These are phyloP conservation scores for Musa itinerans DNA, from an alignment of 176 grass and related monocot genomes.

Conservation along the genomic window DNA sequence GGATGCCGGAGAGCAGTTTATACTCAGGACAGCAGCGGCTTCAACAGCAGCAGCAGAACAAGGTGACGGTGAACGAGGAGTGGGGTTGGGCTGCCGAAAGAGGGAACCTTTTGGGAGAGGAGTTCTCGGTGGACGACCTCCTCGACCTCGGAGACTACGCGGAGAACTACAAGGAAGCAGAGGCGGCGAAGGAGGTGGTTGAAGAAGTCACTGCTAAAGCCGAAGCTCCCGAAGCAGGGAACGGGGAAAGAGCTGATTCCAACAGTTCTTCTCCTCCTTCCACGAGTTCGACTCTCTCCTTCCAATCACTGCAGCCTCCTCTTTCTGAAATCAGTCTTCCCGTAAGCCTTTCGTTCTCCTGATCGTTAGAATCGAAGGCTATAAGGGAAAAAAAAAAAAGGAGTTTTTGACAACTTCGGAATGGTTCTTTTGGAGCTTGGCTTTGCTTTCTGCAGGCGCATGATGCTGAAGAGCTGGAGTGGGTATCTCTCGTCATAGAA, in stretches of 20 bases:
- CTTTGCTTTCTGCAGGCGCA: slow-evolving; percentile 40
- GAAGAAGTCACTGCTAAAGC: slow-evolving; percentile 11
- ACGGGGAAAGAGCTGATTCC: background rate
- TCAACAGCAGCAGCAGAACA: slow-evolving; percentile 24
- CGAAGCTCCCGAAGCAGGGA: background rate
- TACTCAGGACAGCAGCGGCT: too few relatives aligned
- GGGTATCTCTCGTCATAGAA: slow-evolving; percentile 90
- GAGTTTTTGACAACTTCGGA: background rate
- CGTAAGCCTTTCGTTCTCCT: slow-evolving; percentile 22
- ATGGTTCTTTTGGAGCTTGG: slow-evolving; percentile 10
- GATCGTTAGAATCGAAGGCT: background rate
- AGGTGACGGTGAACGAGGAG: slow-evolving; percentile 8
- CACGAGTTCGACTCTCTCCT: slow-evolving; percentile 28
- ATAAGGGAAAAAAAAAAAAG: background rate
- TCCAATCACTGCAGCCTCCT: slow-evolving; percentile 12
- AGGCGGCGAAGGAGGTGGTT: slow-evolving; percentile 5
- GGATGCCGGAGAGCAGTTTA: background rate
- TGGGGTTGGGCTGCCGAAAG: slow-evolving; percentile 23
- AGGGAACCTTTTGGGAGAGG: slow-evolving; percentile 34
- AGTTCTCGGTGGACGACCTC: slow-evolving; percentile 70
- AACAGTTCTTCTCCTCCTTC: background rate
- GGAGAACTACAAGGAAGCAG: slow-evolving; percentile 30
- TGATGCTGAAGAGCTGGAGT: slow-evolving; percentile 78
- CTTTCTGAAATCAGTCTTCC: slow-evolving; percentile 59
- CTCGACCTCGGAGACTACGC: slow-evolving; percentile 75